phyloP scores from a whole-genome alignment of 108 stramenopile species.

The Pseudonitzschia multiseries region DNA sequence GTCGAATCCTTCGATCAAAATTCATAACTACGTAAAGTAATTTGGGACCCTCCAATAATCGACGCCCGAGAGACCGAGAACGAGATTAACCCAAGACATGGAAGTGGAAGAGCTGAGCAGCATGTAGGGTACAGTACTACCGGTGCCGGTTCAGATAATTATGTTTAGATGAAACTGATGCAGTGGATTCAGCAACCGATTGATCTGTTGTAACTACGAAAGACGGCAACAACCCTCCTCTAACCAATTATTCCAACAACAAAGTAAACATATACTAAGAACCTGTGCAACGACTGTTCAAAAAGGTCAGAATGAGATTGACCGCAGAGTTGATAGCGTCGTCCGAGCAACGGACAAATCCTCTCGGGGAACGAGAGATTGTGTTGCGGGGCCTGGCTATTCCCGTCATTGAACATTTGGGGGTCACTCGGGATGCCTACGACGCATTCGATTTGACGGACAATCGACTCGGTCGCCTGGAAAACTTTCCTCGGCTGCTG shows the following conservation, averaged over 20 bases:
- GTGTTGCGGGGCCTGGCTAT: conserved; percentile 78
- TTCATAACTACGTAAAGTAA: background rate
- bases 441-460: conserved; percentile 81
- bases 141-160: no score
- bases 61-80: background rate
- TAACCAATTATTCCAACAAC: no score
- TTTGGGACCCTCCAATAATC: background rate
- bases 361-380: conserved; percentile 79
- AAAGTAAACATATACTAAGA: background rate
- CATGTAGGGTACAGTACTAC: no score
- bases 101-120: background rate
- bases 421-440: conserved; percentile 72
- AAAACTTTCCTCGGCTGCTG: conserved; percentile 72
- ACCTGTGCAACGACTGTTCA: background rate
- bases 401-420: conserved; percentile 77
- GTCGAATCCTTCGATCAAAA: background rate
- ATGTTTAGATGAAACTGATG: no score
- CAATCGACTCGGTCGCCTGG: conserved; percentile 67
- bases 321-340: conserved; percentile 71
- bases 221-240: no score
- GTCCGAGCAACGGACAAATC: conserved; percentile 84
- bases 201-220: no score
- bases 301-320: conserved; percentile 60
- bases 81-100: background rate
- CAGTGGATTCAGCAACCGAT: no score